Evolutionary conservation across 768 basidiomycete species (phyloP).

Genomic region (Sporobolomyces phaffii): DNA sequence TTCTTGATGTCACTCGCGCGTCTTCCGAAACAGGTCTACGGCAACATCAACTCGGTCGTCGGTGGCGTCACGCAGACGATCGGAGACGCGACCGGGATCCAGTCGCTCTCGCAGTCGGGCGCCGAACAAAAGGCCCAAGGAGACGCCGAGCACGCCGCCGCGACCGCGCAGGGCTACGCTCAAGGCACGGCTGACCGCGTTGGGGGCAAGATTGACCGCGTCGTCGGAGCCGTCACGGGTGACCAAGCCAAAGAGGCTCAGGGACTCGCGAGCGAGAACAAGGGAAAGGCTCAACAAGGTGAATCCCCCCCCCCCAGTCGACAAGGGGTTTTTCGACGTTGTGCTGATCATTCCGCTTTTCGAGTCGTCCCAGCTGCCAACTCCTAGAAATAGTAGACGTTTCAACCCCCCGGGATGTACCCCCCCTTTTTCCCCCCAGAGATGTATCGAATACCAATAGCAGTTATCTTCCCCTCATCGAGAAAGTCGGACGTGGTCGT

Average conservation of each 20-base stretch:
- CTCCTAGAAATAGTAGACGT: too few species aligned
- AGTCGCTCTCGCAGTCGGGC: slow-evolving; percentile 19
- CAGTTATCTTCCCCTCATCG: too few species aligned
- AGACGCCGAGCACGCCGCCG: slow-evolving; percentile 33
- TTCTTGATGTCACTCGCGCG: too few species aligned
- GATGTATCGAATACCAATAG: too few species aligned
- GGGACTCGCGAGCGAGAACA: slow-evolving; percentile 16
- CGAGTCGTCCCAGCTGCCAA: too few species aligned
- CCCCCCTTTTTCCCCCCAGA: too few species aligned
- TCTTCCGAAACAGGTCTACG: not conserved
- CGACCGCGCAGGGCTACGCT: slow-evolving; percentile 27
- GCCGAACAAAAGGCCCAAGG: slow-evolving; percentile 15
- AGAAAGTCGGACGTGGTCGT: too few species aligned
- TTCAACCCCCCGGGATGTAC: too few species aligned
- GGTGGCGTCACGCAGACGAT: slow-evolving; percentile 16
- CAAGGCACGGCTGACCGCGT: slow-evolving; percentile 22
- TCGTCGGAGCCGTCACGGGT: slow-evolving; percentile 29
- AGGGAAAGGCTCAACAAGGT: slow-evolving; percentile 35
- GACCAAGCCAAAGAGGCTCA: slow-evolving; percentile 26
- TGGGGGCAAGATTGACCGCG: slow-evolving; percentile 31
- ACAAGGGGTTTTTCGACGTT: not conserved
- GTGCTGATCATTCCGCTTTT: too few species aligned
- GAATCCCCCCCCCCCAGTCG: not conserved
- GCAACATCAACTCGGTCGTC: slow-evolving; percentile 25
- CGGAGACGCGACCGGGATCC: slow-evolving; percentile 26